Percentiles rank a stretch among this genome's conserved stretches.
Evolutionary conservation across 805 yeast genomes (phyloP).

Genomic region (Yarrowia sp.): DNA sequence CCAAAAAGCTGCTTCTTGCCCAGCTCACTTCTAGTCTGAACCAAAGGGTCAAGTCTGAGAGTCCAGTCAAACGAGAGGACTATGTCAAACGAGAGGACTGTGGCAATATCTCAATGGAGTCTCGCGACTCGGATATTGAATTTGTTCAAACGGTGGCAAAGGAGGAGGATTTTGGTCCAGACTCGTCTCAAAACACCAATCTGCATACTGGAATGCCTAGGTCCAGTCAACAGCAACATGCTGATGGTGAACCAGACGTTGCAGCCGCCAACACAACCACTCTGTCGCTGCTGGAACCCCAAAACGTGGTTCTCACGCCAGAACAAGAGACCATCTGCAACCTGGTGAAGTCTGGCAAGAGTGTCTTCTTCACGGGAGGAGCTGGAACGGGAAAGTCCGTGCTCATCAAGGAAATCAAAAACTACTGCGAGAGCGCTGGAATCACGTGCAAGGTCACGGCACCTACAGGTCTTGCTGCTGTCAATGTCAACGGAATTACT

Average conservation of each 20-base stretch:
- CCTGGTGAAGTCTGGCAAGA: neutral
- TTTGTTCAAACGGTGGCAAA: too few species aligned
- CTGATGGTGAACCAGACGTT: neutral
- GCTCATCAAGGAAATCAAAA: neutral
- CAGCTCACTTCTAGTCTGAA: neutral
- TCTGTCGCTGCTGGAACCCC: neutral
- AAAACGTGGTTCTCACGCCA: neutral
- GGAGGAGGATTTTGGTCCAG: too few species aligned
- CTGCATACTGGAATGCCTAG: neutral
- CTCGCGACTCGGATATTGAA: too few species aligned
- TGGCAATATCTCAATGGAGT: too few species aligned
- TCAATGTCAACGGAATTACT: conserved; percentile 85
- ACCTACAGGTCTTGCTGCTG: conserved; percentile 93
- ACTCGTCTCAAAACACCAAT: neutral
- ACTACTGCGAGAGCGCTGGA: neutral
- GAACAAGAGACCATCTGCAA: conserved; percentile 13
- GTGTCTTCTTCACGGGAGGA: conserved; percentile 17
- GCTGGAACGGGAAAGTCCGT: conserved; percentile 23
- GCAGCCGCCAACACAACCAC: neutral
- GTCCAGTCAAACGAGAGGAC: neutral
- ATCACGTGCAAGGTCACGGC: conserved; percentile 78
- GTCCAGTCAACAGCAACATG: neutral
- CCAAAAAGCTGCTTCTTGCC: neutral
- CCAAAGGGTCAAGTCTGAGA: neutral
- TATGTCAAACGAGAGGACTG: too few species aligned